Evolutionary conservation across 2,329 filamentous ascomycete species (phyloP), one percentile per base, ranked within the genome.

Genomic region (Diaporthe citri): DNA sequence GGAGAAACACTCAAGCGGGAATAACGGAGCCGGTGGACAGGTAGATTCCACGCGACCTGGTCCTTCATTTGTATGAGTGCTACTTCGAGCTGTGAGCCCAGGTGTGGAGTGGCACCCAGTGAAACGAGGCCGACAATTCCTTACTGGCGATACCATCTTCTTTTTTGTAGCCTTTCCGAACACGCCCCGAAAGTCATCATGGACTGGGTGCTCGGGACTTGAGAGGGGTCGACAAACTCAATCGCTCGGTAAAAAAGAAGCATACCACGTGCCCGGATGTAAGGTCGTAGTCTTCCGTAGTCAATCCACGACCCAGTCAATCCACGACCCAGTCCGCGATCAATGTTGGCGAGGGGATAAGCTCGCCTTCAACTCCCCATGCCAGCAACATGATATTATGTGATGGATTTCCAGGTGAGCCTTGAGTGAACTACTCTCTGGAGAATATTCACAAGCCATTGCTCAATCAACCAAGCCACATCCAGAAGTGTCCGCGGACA

Each of bases 21-120:
- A 15, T 36, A 34, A 69, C 64, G 64, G 48, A 69, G 64, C 64
- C 64, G 64, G n/a, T 69, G 64, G 34, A 31, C 46, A 55, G 64
- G 64, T 55, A 55, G n/a, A 34, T 55, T 41, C 28, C 8, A 39
- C 64, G 12, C 7, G 15, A 15, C 25, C n/a, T 20, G 34, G 46
- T 55, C 64, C 48, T 69, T 69, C n/a, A 41, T 55, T 55, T 12
- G 17, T 36, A 10, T 51, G 12, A 31, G 34, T 69, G 20, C 48
- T 36, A 55, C 64, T 55, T 22, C 28, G 48, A 28, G 64, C 17
- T 69, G 48, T 9, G 15, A 20, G 34, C 34, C n/a, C 28, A 22
- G 17, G 3, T 15, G 8, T 0, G 7, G 20, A 5, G 46, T 69
- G 34, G 12, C 13, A 69, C 34, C 46, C 64, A 31, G 22, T 69